Percentiles rank a stretch among this genome's conserved stretches.
phyloP scores from a whole-genome alignment of 75 land plant genomes.

The Pinus taeda region DNA sequence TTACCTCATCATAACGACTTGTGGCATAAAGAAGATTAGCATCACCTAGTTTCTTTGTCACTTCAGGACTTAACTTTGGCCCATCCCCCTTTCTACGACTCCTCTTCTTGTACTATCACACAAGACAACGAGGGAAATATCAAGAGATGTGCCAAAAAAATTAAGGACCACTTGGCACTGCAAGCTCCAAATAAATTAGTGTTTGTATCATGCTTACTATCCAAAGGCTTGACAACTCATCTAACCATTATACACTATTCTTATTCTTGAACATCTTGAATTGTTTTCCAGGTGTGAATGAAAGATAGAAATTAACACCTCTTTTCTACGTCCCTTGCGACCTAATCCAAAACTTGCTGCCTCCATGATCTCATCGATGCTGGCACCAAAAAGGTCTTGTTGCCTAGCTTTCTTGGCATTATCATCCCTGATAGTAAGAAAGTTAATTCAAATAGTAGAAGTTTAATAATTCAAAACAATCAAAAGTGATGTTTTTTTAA shows the following conservation, averaged over 20 bases:
- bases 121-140: neutral
- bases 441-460: neutral
- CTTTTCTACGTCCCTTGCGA: constrained; percentile 40
- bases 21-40: constrained; percentile 85
- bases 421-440: constrained; percentile 30
- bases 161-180: neutral
- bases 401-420: constrained; percentile 35
- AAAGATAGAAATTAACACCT: constrained; percentile 2
- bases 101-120: constrained; percentile 58
- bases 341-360: constrained; percentile 48
- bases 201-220: neutral
- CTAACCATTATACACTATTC: neutral
- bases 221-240: neutral
- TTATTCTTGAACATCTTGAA: neutral
- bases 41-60: constrained; percentile 73
- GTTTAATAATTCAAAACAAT: neutral
- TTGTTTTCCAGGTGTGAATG: neutral
- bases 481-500: neutral
- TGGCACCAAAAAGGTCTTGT: constrained; percentile 27
- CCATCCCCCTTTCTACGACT: constrained; percentile 57
- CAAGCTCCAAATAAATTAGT: constrained; percentile 1
- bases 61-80: constrained; percentile 57
- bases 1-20: constrained; percentile 58
- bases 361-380: constrained; percentile 69
- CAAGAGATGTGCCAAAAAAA: neutral